A percentile compares a stretch with the other conserved stretches of the same genome.
Evolutionary conservation across 768 basidiomycete species (phyloP).

Genomic region (Sporobolomyces phaffii): DNA sequence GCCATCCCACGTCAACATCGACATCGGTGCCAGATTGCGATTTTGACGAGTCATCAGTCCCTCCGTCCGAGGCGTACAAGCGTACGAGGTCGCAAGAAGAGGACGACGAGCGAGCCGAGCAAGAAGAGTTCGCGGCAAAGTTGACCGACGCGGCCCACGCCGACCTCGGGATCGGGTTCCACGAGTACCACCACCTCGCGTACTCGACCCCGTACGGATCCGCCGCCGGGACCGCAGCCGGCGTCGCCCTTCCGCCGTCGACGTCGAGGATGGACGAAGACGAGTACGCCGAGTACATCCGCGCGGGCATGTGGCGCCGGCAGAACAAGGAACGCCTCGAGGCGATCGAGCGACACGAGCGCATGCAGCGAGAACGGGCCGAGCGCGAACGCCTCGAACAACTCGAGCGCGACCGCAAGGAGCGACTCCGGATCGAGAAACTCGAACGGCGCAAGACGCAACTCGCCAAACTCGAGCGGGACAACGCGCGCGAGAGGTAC

Average conservation of each 20-base stretch:
- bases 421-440: background rate
- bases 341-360: slow-evolving; percentile 7
- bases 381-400: slow-evolving; percentile 18
- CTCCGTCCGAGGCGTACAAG: slow-evolving; percentile 30
- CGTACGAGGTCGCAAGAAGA: slow-evolving; percentile 11
- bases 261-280: slow-evolving; percentile 39
- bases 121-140: slow-evolving; percentile 34
- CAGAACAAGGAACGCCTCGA: slow-evolving; percentile 39
- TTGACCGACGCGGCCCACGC: slow-evolving; percentile 23
- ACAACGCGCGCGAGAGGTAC: slow-evolving; percentile 19
- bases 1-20: slow-evolving; percentile 6
- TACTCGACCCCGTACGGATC: slow-evolving; percentile 29
- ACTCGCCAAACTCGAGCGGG: background rate
- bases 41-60: slow-evolving; percentile 17
- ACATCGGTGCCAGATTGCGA: too few relatives aligned
- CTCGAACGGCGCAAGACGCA: background rate
- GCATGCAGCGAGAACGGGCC: background rate
- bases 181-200: slow-evolving; percentile 18
- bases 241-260: too few relatives aligned
- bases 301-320: slow-evolving; percentile 39
- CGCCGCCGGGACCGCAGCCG: slow-evolving; percentile 16
- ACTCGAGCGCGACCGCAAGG: slow-evolving; percentile 10
- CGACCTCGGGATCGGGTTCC: slow-evolving; percentile 18
- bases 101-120: slow-evolving; percentile 2
- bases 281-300: slow-evolving; percentile 41